Evolutionary conservation across 148 eudicot species (phyloP), one percentile per base, ranked within the genome.

Genomic region (Vaccinium vitisidaea): DNA sequence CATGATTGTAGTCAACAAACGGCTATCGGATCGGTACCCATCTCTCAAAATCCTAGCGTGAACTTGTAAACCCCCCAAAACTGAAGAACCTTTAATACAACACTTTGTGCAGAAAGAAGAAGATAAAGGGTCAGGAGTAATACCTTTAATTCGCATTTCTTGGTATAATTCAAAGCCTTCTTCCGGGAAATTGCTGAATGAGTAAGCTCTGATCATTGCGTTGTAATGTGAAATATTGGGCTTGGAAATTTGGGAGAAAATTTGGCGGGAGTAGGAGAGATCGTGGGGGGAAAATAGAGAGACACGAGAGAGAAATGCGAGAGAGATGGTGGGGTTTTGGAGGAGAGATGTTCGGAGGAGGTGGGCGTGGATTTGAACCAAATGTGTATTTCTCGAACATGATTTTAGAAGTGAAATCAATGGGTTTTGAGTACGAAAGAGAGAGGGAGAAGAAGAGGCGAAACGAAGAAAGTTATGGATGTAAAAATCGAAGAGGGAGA

Each of bases 341-440:
- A 88, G 30, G 77, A 75, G 78, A 32, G 86, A 48, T 32, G 88
- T 80, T 11, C 88, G 85, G 82, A 92, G 75, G 86, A 93, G 90
- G 27, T 91, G 92, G 84, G 93, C 84, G 58, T 93, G 97, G 77
- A 93, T 73, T 89, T 93, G 93, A 32, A 75, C 89, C 9, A 93
- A 84, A 32, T 89, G 94, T 85, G 86, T 16, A 30, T 73, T 70
- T 21, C 25, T 46, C 10, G 84, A 83, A 77, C 84, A 88, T 77
- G 93, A 89, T 84, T 90, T 89, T 25, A 93, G 69, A 75, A 91
- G 89, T 10, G 88, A 80, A 23, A 82, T 88, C 19, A 83, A 58
- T 43, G 52, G 30, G 75, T n/a, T 88, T 21, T 77, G 84, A 61
- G 27, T 8, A 61, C 13, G 48, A 27, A n/a, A 76, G 84, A 36